phyloP scores from a whole-genome alignment of 179 eudicot genomes.

The Camellia oleifera region DNA sequence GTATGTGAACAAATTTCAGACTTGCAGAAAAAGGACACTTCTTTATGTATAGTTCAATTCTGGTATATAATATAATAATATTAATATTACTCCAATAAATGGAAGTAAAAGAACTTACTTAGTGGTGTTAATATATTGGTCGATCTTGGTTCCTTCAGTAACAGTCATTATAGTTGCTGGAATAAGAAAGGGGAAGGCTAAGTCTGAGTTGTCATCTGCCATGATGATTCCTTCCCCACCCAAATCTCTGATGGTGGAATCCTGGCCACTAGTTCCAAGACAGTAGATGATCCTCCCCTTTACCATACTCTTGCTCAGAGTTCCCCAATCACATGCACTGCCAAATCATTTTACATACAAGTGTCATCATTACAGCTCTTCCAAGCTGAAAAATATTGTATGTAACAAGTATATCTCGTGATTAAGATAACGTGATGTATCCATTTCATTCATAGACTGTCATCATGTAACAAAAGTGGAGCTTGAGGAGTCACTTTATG shows the following conservation, averaged over 20 bases:
- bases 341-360: not conserved
- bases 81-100: not conserved
- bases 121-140: constrained; percentile 61
- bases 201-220: constrained; percentile 29
- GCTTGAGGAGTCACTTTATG: too few species aligned
- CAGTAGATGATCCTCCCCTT: constrained; percentile 70
- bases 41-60: too few species aligned
- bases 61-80: too few species aligned
- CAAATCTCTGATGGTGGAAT: constrained; percentile 25
- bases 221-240: constrained; percentile 55
- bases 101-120: constrained; percentile 33
- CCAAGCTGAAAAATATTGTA: too few species aligned
- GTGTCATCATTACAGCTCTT: too few species aligned
- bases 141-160: constrained; percentile 36
- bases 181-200: constrained; percentile 26
- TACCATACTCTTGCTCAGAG: constrained; percentile 35
- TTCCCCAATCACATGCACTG: constrained; percentile 58
- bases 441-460: too few species aligned
- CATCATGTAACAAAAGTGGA: too few species aligned
- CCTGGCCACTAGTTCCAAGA: constrained; percentile 34
- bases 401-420: too few species aligned
- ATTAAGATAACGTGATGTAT: too few species aligned
- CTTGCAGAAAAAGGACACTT: too few species aligned
- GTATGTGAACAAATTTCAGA: too few species aligned
- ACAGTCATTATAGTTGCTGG: constrained; percentile 40